Evolutionary conservation across 495 filamentous ascomycete species (phyloP).

Genomic region (Xylaria intraflava): DNA sequence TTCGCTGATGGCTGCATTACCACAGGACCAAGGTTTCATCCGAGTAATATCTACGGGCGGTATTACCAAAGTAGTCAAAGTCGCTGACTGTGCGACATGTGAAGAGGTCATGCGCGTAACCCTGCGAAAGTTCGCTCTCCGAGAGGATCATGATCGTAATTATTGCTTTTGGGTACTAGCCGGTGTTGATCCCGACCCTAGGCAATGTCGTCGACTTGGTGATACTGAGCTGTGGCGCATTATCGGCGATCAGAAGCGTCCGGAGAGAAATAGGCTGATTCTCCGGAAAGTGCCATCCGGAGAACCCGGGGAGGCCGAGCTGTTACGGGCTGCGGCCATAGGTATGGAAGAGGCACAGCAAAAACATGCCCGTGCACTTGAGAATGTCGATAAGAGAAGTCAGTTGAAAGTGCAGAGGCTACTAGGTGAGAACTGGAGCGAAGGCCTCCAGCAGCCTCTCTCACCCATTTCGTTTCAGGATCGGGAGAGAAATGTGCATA

Average conservation of each 20-base stretch:
- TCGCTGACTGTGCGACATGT: conserved; percentile 79
- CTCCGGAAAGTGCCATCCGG: conserved; percentile 81
- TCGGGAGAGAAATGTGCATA: conserved; percentile 57
- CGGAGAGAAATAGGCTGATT: conserved; percentile 85
- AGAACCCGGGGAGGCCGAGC: conserved; percentile 73
- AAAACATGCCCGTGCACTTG: conserved; percentile 59
- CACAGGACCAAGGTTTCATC: conserved; percentile 73
- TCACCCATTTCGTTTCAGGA: conserved; percentile 66
- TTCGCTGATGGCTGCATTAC: conserved; percentile 72
- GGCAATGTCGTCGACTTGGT: conserved; percentile 66
- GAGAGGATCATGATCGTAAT: conserved; percentile 69
- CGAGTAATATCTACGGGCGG: conserved; percentile 86
- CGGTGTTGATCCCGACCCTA: conserved; percentile 73
- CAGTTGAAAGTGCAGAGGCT: conserved; percentile 75
- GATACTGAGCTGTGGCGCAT: conserved; percentile 85
- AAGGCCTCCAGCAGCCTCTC: conserved; percentile 67
- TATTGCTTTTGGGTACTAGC: conserved; percentile 80
- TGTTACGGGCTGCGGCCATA: conserved; percentile 74
- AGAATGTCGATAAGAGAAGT: conserved; percentile 56
- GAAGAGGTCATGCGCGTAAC: conserved; percentile 87
- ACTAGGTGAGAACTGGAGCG: conserved; percentile 76
- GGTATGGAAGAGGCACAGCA: conserved; percentile 74
- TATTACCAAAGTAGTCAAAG: conserved; percentile 84
- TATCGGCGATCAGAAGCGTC: conserved; percentile 62
- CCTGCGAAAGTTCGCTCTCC: conserved; percentile 69